Evolutionary conservation across 768 basidiomycete genomes (phyloP), one percentile per base, ranked within the genome.

Genomic region (Tubosaeta sp.): DNA sequence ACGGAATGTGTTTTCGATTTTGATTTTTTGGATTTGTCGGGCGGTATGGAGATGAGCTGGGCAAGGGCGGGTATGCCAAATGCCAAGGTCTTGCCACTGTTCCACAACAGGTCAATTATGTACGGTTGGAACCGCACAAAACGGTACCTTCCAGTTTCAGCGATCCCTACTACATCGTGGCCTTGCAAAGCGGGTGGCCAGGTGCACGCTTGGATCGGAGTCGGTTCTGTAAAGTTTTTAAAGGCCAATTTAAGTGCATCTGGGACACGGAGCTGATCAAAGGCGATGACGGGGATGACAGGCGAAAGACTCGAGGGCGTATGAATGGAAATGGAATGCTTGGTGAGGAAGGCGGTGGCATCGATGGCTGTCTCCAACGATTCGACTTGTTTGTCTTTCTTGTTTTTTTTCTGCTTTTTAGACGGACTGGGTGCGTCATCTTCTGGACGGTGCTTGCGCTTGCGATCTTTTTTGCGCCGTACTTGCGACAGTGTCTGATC

Each of bases 71-170:
- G 96, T 36, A 98, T 82, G 35, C 93, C 94, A 63, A 99, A 99
- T 1, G 93, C 90, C 14, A 97, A 79, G 0, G 96, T 99, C 73
- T 99, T 99, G 13, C 96, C 96, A 62, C 90, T 91, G 56, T 42
- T 55, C 59, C 36, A 22, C 21, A 38, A 39, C 25, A 1, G 16
- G 45, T 56, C 21, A 57, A 32, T 27, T 9, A n/a, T n/a, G n/a
- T n/a, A n/a, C n/a, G n/a, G n/a, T n/a, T n/a, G n/a, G n/a, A n/a
- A n/a, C n/a, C n/a, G n/a, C n/a, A n/a, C n/a, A n/a, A n/a, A n/a
- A n/a, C n/a, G n/a, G n/a, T 54, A 82, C 86, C 84, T 90, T 59
- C 95, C 95, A 2, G 95, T 98, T 74, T 98, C 94, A 7, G 95
- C 94, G 53, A 98, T 91, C 44, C 95, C 95, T 27, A 98, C 85